Evolutionary conservation across 495 filamentous ascomycete genomes (phyloP), one percentile per base, ranked within the genome.

Genomic region (Thozetella sp.): DNA sequence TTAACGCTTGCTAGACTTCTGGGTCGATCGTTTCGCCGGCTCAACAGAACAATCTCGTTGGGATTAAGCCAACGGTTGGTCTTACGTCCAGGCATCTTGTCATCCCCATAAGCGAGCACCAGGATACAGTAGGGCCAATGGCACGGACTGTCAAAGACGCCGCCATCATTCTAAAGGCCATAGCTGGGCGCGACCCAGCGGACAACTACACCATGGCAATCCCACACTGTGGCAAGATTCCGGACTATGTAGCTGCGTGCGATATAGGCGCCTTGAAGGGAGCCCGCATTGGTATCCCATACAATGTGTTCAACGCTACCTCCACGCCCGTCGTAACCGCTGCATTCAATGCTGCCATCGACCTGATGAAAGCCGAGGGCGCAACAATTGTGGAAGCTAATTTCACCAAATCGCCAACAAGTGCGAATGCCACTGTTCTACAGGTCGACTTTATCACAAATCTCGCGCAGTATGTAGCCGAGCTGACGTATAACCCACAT

Each of bases 51-150:
- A 76, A 78, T 26, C 46, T 81, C 0, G 78, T 79, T 15, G 79
- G 84, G 9, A 86, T 88, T 66, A 90, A 90, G 67, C 87, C 89
- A 0, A 87, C 86, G 0, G 85, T 90, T 9, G 89, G 89, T 0
- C 77, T 90, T 1, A 88, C 84, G 4, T 87, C 84, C 13, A 72
- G 86, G 11, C 68, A 80, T 55, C 73, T 86, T 22, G 86, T 89
- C 19, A 83, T 90, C 24, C 88, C 88, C 19, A 81, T 89, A 54
- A 81, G 74, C 34, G 70, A 84, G 66, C 83, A 80, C 60, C 86
- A 87, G 66, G 88, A 90, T 62, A 90, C 86, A 0, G 74, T 89
- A 24, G 88, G 88, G 0, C 85, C 88, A 0, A 83, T 90, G 77
- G 81, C 87, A 13, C 69, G 84, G 17, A 86, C 80, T 1, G 87